These are phyloP conservation scores for Meira miltonrushii DNA, from an alignment of 1,284 basidiomycete genomes.

Conservation along the genomic window DNA sequence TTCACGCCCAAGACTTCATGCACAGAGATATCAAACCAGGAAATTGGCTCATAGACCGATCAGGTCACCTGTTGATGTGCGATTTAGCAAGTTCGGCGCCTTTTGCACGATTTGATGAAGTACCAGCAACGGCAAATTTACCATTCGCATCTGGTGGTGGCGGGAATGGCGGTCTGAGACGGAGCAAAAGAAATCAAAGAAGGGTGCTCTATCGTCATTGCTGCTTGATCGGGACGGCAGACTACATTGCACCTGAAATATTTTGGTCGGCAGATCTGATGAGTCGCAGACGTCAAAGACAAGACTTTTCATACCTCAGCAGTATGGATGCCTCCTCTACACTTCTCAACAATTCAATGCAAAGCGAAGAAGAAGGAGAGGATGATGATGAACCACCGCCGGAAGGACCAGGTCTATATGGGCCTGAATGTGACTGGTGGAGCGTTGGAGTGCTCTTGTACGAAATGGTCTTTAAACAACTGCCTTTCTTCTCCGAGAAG, in stretches of 20 bases:
- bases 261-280: constrained; percentile 18
- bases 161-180: not conserved
- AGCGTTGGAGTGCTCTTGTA: constrained; percentile 49
- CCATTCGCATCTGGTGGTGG: not conserved
- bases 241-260: constrained; percentile 50
- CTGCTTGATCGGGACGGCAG: constrained; percentile 46
- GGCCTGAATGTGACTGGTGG: constrained; percentile 51
- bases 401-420: constrained; percentile 32
- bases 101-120: constrained; percentile 29
- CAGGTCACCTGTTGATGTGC: constrained; percentile 49
- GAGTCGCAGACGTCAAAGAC: not conserved
- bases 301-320: not conserved
- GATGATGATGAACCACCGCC: constrained; percentile 19
- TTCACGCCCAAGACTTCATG: constrained; percentile 40
- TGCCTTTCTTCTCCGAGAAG: constrained; percentile 46
- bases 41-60: constrained; percentile 45
- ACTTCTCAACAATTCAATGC: not conserved
- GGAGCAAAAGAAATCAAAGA: constrained; percentile 13
- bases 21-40: constrained; percentile 50
- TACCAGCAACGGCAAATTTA: not conserved
- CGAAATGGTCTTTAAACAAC: constrained; percentile 45
- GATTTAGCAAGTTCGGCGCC: constrained; percentile 50
- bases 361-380: not conserved
- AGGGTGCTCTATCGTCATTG: constrained; percentile 38
- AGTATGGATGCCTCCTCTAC: not conserved